Evolutionary conservation across 352 stramenopile genomes (phyloP), one percentile per base, ranked within the genome.

Genomic region (Phytophthora podocarpi): DNA sequence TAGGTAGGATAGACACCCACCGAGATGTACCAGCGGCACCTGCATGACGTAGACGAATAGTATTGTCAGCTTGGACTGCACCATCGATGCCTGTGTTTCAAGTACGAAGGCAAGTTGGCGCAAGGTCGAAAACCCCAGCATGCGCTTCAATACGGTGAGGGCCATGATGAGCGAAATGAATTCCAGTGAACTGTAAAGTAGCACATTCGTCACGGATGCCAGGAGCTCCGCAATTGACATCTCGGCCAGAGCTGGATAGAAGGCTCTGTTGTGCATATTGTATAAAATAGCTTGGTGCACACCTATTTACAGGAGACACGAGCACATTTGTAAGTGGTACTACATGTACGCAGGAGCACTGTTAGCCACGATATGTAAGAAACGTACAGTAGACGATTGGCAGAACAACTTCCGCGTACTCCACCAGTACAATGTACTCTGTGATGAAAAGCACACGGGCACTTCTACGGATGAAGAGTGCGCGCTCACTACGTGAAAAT

Each of bases 341-440:
- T n/a, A n/a, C n/a, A n/a, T n/a, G n/a, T n/a, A n/a, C n/a, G n/a
- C n/a, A n/a, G n/a, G n/a, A n/a, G n/a, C n/a, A n/a, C n/a, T n/a
- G n/a, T n/a, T n/a, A n/a, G n/a, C n/a, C n/a, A n/a, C n/a, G n/a
- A n/a, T n/a, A n/a, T n/a, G n/a, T n/a, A n/a, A n/a, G n/a, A n/a
- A 4, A 40, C 56, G 24, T 55, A 80, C 66, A 46, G 37, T 82
- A 80, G 13, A 78, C 41, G 20, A 69, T 43, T 20, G 75, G 64
- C 23, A 85, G 40, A 3, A 74, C 51, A 3, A 76, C 64, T 47
- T 80, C 70, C 2, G 55, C 59, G 26, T 76, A 82, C 51, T 82
- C 75, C 6, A 72, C 52, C n/a, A 82, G 54, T 18, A 80, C 42
- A 30, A 80, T 48, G 13, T 74, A 82, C 62, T 85, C 73, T 1